Evolutionary conservation across 352 stramenopile genomes (phyloP).

Genomic region (Pelagophyceae sp.): DNA sequence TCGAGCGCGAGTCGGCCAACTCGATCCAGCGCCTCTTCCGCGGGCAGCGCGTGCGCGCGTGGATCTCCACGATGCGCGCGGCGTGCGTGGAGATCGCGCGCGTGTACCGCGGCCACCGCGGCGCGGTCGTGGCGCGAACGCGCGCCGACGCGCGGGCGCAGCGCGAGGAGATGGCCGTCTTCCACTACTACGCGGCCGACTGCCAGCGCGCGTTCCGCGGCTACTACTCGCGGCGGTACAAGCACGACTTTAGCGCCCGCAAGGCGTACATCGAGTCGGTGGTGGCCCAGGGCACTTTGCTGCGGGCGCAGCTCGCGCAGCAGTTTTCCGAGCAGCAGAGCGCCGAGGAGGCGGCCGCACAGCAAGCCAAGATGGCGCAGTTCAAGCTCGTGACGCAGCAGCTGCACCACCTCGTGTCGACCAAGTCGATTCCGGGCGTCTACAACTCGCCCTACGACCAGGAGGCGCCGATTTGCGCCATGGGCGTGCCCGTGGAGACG

Average conservation of each 20-base stretch:
- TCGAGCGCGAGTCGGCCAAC: neutral
- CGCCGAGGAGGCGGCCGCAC: slow-evolving; percentile 25
- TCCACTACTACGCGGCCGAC: slow-evolving; percentile 41
- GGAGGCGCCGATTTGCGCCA: slow-evolving; percentile 35
- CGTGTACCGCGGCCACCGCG: slow-evolving; percentile 37
- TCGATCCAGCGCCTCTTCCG: neutral
- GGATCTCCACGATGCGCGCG: slow-evolving; percentile 20
- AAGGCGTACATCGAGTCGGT: slow-evolving; percentile 42
- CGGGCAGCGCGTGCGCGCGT: slow-evolving; percentile 7
- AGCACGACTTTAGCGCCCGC: slow-evolving; percentile 40
- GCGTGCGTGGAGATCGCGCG: slow-evolving; percentile 37
- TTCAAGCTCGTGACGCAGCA: slow-evolving; percentile 39
- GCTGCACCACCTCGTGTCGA: slow-evolving; percentile 47
- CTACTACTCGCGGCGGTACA: slow-evolving; percentile 45
- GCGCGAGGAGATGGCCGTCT: slow-evolving; percentile 35
- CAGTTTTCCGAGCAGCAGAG: slow-evolving; percentile 26
- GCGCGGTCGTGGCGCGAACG: neutral
- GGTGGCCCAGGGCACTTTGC: slow-evolving; percentile 30
- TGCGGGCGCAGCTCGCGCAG: slow-evolving; percentile 24
- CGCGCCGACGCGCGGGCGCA: slow-evolving; percentile 12
- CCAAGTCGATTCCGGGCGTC: slow-evolving; percentile 38
- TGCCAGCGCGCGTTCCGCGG: slow-evolving; percentile 43
- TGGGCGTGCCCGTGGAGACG: slow-evolving; percentile 40
- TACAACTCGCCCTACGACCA: slow-evolving; percentile 41
- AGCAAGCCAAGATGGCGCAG: slow-evolving; percentile 30